Evolutionary conservation across 495 filamentous ascomycete genomes (phyloP).

Genomic region (Neurospora hispaniola): DNA sequence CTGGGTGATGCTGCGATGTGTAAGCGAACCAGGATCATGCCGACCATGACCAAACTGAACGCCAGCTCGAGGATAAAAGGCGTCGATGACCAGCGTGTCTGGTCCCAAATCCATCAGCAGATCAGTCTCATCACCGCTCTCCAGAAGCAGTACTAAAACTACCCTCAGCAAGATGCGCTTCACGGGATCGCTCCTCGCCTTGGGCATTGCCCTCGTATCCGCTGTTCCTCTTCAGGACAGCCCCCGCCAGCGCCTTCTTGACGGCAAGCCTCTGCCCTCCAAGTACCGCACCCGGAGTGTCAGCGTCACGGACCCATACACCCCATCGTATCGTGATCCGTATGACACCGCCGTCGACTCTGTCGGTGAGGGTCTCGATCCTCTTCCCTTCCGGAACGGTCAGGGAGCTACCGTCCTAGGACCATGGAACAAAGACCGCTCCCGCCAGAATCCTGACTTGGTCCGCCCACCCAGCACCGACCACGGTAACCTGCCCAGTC

Average conservation of each 20-base stretch:
- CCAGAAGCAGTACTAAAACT: neutral
- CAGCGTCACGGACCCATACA: slow-evolving; percentile 31
- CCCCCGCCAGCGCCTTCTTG: slow-evolving; percentile 38
- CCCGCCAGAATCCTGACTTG: slow-evolving; percentile 52
- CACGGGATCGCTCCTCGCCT: slow-evolving; percentile 12
- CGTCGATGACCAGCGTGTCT: neutral
- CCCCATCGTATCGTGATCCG: slow-evolving; percentile 32
- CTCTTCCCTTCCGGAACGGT: slow-evolving; percentile 56
- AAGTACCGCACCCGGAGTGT: slow-evolving; percentile 24
- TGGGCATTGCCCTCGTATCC: slow-evolving; percentile 23
- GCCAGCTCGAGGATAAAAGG: neutral
- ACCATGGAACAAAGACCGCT: slow-evolving; percentile 52
- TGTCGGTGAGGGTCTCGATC: slow-evolving; percentile 45
- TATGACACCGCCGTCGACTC: slow-evolving; percentile 43
- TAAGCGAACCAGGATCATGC: neutral
- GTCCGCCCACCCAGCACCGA: slow-evolving; percentile 57
- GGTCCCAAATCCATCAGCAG: neutral
- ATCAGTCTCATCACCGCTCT: neutral
- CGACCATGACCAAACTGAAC: neutral
- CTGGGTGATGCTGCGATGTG: neutral
- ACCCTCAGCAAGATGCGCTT: slow-evolving; percentile 25
- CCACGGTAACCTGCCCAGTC: slow-evolving; percentile 49
- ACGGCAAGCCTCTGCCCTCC: slow-evolving; percentile 33
- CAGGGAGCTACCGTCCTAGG: slow-evolving; percentile 51
- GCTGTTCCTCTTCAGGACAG: slow-evolving; percentile 40